Conservation (phyloP, 2,329 filamentous ascomycete species). For the Neofusicoccum cordaticola region DNA sequence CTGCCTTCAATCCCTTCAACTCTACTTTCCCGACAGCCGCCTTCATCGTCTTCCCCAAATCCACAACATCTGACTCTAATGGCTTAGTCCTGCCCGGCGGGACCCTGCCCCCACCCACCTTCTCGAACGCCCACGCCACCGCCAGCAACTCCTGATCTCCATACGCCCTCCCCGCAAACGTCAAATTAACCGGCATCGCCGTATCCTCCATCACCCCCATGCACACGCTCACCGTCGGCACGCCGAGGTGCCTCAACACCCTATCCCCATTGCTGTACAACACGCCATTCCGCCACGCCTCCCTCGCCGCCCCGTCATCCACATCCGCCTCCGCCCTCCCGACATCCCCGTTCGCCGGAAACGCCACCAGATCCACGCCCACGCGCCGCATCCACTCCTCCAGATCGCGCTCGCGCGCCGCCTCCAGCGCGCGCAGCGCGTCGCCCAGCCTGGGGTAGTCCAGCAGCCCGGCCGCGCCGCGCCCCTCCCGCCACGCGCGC, state of each 20-base stretch:
- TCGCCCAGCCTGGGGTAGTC: constrained; percentile 38
- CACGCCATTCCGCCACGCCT: constrained; percentile 48
- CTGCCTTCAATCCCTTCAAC: background rate
- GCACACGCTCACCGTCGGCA: constrained; percentile 50
- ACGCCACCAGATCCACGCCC: constrained; percentile 44
- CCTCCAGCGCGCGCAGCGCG: constrained; percentile 44
- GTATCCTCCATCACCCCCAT: constrained; percentile 50
- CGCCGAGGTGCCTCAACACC: constrained; percentile 49
- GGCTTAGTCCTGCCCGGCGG: constrained; percentile 18
- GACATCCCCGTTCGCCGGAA: constrained; percentile 50
- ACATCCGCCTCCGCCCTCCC: constrained; percentile 46
- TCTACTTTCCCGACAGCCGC: background rate
- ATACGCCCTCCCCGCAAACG: constrained; percentile 48
- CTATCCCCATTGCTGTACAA: constrained; percentile 51
- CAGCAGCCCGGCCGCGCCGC: background rate
- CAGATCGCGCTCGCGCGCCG: constrained; percentile 41
- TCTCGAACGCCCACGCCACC: constrained; percentile 26
- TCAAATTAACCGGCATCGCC: constrained; percentile 50
- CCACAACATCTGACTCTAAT: background rate
- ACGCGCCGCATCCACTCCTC: constrained; percentile 46
- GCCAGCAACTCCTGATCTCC: constrained; percentile 36
- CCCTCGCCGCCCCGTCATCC: constrained; percentile 22
- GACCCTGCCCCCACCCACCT: background rate
- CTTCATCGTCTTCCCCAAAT: background rate
- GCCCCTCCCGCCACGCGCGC: background rate